Evolutionary conservation across 2,329 filamentous ascomycete genomes (phyloP), one percentile per base, ranked within the genome.

Genomic region (Penicillium brevicompactum): DNA sequence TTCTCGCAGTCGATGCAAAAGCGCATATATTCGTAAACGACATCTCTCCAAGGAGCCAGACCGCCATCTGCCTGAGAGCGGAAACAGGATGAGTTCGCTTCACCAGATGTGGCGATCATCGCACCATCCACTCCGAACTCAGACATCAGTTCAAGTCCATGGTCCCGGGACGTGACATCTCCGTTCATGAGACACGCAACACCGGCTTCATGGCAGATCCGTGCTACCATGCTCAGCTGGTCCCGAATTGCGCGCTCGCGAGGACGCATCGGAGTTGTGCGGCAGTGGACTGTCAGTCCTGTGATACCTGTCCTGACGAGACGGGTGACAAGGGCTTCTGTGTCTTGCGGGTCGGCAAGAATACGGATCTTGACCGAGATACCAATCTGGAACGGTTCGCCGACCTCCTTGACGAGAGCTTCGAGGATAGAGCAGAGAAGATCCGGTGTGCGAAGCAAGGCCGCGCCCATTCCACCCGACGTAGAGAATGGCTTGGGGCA

Each of bases 401-500:
- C 85, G 27, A 97, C 89, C 60, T 93, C 84, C 55, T 84, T 80
- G 2, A 97, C 92, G 9, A 99, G 80, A 0, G 90, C 87, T 58
- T 89, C 87, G 7, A 99, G 81, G 61, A 99, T 99, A 0, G 87
- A 83, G 65, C 87, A 89, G 1, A 99, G 83, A 67, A 84, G 86
- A 61, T 97, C 92, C 0, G 94, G 93, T 0, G 89, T 93, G 64
- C 85, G 85, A 14, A 99, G 83, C 18, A 99, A 82, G 1, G 92
- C 93, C 0, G 94, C 94, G 46, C 94, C 94, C 94, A 99, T 99
- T 46, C 94, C 94, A 57, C 92, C 92, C 59, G 84, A 84, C 2
- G 93, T 96, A 68, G 90, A 96, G 75, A 99, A 99, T 0, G 93
- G 90, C 75, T 99, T 99, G 0, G 94, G 94, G 70, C 94, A 99